Evolutionary conservation across 768 basidiomycete genomes (phyloP).

Genomic region (Scleroderma bovista): DNA sequence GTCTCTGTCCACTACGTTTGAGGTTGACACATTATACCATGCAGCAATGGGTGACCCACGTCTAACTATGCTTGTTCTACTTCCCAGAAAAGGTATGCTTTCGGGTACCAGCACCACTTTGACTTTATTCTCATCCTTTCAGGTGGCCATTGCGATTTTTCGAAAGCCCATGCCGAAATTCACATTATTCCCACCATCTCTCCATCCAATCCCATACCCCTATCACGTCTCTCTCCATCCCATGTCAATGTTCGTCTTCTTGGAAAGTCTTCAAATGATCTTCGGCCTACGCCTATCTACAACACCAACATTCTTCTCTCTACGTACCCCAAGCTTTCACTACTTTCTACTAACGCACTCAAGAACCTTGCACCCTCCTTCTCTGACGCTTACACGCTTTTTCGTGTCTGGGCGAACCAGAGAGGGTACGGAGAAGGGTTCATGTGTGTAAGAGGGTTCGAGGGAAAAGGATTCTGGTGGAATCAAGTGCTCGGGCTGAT

Average conservation of each 20-base stretch:
- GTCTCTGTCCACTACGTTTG: constrained; percentile 42
- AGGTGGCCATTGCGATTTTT: constrained; percentile 59
- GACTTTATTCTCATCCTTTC: constrained; percentile 10
- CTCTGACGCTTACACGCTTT: constrained; percentile 65
- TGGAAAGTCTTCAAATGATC: constrained; percentile 20
- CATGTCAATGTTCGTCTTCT: constrained; percentile 60
- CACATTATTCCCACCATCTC: constrained; percentile 70
- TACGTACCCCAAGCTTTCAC: constrained; percentile 32
- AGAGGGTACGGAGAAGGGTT: constrained; percentile 67
- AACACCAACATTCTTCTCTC: constrained; percentile 63
- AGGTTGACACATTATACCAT: constrained; percentile 58
- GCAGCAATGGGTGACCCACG: constrained; percentile 58
- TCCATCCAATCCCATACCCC: constrained; percentile 52
- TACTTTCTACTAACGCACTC: constrained; percentile 44
- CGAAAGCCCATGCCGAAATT: constrained; percentile 64
- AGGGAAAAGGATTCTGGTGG: constrained; percentile 67
- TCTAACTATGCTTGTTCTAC: constrained; percentile 58
- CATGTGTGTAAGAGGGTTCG: constrained; percentile 65
- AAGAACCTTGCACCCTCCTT: constrained; percentile 53
- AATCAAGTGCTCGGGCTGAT: constrained; percentile 52
- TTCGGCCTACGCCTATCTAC: constrained; percentile 67
- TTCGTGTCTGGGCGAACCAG: constrained; percentile 88
- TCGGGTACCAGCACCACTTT: constrained; percentile 18
- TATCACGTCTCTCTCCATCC: constrained; percentile 66
- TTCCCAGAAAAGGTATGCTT: constrained; percentile 45